phyloP scores from a whole-genome alignment of 306 rosid species.

The Vicia villosa region DNA sequence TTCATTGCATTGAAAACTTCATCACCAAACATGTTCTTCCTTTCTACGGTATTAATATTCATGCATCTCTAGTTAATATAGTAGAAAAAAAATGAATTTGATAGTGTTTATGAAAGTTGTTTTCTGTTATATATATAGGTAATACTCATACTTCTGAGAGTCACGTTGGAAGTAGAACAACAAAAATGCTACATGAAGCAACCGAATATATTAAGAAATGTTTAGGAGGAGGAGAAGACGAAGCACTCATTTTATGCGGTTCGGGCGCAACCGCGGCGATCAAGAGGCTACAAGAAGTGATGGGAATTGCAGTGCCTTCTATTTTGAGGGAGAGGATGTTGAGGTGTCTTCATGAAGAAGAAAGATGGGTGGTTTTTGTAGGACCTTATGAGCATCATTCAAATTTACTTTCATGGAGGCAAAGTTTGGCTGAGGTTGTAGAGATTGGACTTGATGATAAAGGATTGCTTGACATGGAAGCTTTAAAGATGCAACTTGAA shows the following conservation, averaged over 20 bases:
- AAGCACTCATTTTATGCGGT: constrained; percentile 73
- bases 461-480: constrained; percentile 66
- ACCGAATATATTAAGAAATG: constrained; percentile 58
- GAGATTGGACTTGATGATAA: constrained; percentile 68
- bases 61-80: too few species aligned
- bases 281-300: constrained; percentile 82
- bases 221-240: constrained; percentile 66
- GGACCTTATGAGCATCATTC: constrained; percentile 93
- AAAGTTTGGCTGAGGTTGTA: constrained; percentile 72
- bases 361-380: constrained; percentile 83
- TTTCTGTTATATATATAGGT: constrained; percentile 36
- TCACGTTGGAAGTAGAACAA: constrained; percentile 73
- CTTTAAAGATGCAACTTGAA: constrained; percentile 53
- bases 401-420: constrained; percentile 85
- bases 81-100: too few species aligned
- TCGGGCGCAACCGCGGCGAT: constrained; percentile 82
- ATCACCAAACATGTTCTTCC: constrained; percentile 73
- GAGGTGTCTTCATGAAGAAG: constrained; percentile 39
- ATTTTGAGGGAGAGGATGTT: constrained; percentile 56
- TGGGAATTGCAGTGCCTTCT: constrained; percentile 71
- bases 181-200: constrained; percentile 66
- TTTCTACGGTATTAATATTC: constrained; percentile 50
- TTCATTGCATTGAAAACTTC: constrained; percentile 59
- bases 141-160: constrained; percentile 81
- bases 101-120: neutral